Evolutionary conservation across 2,329 filamentous ascomycete genomes (phyloP), one percentile per base, ranked within the genome.

Genomic region (Hypocrella siamensis): DNA sequence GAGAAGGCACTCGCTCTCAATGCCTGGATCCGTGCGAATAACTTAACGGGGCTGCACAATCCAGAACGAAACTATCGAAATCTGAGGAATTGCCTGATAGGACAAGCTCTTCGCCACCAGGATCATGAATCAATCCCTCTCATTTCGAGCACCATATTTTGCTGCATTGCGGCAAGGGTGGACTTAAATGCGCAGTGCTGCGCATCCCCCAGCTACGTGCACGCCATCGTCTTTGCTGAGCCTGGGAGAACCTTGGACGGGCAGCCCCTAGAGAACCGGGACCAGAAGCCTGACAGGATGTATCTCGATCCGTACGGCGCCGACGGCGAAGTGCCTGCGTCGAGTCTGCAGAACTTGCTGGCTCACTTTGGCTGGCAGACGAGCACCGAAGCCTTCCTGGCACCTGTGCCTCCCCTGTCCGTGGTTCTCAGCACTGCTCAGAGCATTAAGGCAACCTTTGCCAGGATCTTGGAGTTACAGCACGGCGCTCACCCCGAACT

Each of bases 141-240:
- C 31, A 79, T 94, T 38, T 90, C 84, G 2, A 79, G 79, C 34
- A 79, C 78, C 37, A 93, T 96, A 39, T 98, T 79, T 54, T 90
- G 80, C 46, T 76, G 75, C 35, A 53, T 96, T 12, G 86, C 84
- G 1, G 65, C 70, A 33, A 68, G 79, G 24, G 50, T 94, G 10
- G 80, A 79, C 2, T 54, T 98, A 29, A 67, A 78, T 42, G 83
- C 86, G 1, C 71, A 74, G 21, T 84, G 81, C 33, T 88, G 81
- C 42, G 76, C 79, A 27, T 81, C 88, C 45, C 84, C 88, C 4
- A 80, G 74, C 40, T 85, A 94, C 48, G 82, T 93, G 11, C 79
- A 93, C 47, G 80, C 75, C 14, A 74, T 92, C 32, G 72, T 96
- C 10, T 63, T 70, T 31, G 68, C 79, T 5, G 64, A 67, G 0